Percentiles rank a stretch among this genome's conserved stretches.
phyloP scores from a whole-genome alignment of 495 filamentous ascomycete species.

The Aspergillus olivimuriae region DNA sequence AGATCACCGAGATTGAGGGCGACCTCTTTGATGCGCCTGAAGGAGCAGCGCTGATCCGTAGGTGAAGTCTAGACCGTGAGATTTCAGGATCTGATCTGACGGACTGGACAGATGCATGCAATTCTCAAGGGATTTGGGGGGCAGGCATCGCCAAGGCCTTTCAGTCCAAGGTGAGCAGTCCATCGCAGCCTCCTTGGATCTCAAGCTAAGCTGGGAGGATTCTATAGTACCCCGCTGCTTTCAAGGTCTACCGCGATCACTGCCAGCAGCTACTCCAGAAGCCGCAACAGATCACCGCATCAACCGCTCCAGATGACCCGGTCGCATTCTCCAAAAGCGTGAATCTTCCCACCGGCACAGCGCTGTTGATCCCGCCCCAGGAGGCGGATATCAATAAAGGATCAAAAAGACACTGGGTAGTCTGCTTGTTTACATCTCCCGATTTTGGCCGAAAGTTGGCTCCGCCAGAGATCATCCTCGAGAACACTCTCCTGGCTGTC shows the following conservation, averaged over 20 bases:
- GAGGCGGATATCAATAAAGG: conserved; percentile 12
- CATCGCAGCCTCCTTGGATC: background rate
- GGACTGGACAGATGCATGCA: conserved; percentile 37
- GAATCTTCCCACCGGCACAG: conserved; percentile 26
- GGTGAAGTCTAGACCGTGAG: conserved; percentile 4
- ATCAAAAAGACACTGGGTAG: conserved; percentile 36
- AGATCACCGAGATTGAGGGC: conserved; percentile 26
- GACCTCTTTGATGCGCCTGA: conserved; percentile 41
- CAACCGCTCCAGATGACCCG: background rate
- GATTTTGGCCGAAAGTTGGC: conserved; percentile 25
- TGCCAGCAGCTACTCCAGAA: conserved; percentile 16
- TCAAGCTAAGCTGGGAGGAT: background rate
- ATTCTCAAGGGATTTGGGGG: conserved; percentile 39
- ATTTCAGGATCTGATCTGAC: background rate
- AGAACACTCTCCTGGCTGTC: conserved; percentile 33
- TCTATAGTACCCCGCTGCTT: conserved; percentile 39
- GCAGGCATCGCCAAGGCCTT: conserved; percentile 35
- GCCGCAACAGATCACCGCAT: conserved; percentile 7
- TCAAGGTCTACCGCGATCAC: conserved; percentile 24
- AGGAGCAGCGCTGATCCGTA: conserved; percentile 40
- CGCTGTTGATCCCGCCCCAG: conserved; percentile 41
- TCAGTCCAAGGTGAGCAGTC: conserved; percentile 21
- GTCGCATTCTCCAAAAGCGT: background rate
- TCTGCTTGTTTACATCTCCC: conserved; percentile 42
- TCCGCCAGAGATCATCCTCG: conserved; percentile 26